Evolutionary conservation across 2,329 filamentous ascomycete species (phyloP).

Genomic region (Trichoderma sp.): DNA sequence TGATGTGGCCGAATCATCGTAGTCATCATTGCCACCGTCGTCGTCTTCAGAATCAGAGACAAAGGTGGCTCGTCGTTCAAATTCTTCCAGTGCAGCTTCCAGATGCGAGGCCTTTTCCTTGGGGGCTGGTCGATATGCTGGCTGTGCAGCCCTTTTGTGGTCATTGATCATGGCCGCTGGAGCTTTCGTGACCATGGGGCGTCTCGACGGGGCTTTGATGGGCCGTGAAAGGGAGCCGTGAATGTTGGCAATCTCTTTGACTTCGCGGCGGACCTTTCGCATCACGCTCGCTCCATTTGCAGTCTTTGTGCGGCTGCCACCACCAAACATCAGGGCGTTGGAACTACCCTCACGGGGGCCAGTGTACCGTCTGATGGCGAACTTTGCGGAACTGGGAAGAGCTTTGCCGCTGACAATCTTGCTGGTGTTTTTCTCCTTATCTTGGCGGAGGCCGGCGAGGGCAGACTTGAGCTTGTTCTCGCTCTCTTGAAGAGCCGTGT

Average conservation of each 20-base stretch:
- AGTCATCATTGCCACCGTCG: constrained; percentile 31
- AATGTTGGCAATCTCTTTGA: constrained; percentile 52
- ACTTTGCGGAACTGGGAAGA: constrained; percentile 46
- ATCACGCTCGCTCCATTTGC: constrained; percentile 55
- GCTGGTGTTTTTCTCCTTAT: constrained; percentile 58
- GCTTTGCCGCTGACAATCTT: constrained; percentile 55
- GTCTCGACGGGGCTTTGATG: constrained; percentile 32
- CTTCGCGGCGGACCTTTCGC: constrained; percentile 57
- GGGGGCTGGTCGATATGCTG: constrained; percentile 32
- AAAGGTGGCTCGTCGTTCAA: constrained; percentile 41
- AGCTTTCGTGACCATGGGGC: constrained; percentile 50
- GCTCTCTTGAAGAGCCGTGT: constrained; percentile 60
- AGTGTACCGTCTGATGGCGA: constrained; percentile 33
- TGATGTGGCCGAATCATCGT: not conserved
- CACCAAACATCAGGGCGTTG: constrained; percentile 45
- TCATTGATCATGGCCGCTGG: constrained; percentile 58
- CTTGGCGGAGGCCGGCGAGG: constrained; percentile 57
- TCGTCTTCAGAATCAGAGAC: constrained; percentile 44
- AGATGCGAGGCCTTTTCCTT: constrained; percentile 29
- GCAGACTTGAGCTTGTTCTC: constrained; percentile 59
- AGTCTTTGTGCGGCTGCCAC: constrained; percentile 54
- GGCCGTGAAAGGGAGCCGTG: constrained; percentile 48
- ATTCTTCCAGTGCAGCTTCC: constrained; percentile 32
- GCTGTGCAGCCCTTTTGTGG: constrained; percentile 47
- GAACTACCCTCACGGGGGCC: constrained; percentile 33